Evolutionary conservation across 75 land plant species (phyloP).

Genomic region (Pinus albicaulis): DNA sequence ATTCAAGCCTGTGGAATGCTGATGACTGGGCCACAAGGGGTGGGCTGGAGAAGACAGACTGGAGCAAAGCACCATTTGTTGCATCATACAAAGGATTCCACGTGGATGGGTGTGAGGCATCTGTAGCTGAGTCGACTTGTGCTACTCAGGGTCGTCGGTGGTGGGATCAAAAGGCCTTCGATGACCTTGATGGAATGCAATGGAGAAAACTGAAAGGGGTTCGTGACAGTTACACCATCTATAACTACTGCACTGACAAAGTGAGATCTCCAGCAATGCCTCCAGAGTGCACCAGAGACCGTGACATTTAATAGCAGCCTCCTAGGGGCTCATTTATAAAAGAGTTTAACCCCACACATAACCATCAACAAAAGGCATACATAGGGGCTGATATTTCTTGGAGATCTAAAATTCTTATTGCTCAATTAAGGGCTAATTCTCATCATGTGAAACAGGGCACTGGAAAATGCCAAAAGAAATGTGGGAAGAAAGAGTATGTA

Average conservation of each 20-base stretch:
- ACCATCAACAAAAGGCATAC: too few species aligned
- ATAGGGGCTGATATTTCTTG: too few species aligned
- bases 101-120: slow-evolving; percentile 46
- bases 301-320: slow-evolving; percentile 11
- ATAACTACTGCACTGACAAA: slow-evolving; percentile 46
- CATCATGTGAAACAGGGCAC: too few species aligned
- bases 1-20: slow-evolving; percentile 62
- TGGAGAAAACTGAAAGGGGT: slow-evolving; percentile 20
- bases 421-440: too few species aligned
- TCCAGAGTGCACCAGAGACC: slow-evolving; percentile 25
- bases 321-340: too few species aligned
- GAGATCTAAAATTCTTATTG: too few species aligned
- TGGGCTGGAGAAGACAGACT: slow-evolving; percentile 50
- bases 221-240: slow-evolving; percentile 28
- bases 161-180: slow-evolving; percentile 39
- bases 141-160: slow-evolving; percentile 22
- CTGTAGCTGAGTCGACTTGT: slow-evolving; percentile 11
- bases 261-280: slow-evolving; percentile 19
- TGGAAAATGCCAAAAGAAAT: too few species aligned
- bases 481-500: too few species aligned
- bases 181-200: slow-evolving; percentile 22
- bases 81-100: slow-evolving; percentile 38
- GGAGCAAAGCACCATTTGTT: slow-evolving; percentile 46
- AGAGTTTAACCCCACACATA: too few species aligned
- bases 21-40: slow-evolving; percentile 65